Base-by-base conservation (phyloP, 2,329 filamentous ascomycete genomes). In the Scolecobasidium constrictum region DNA sequence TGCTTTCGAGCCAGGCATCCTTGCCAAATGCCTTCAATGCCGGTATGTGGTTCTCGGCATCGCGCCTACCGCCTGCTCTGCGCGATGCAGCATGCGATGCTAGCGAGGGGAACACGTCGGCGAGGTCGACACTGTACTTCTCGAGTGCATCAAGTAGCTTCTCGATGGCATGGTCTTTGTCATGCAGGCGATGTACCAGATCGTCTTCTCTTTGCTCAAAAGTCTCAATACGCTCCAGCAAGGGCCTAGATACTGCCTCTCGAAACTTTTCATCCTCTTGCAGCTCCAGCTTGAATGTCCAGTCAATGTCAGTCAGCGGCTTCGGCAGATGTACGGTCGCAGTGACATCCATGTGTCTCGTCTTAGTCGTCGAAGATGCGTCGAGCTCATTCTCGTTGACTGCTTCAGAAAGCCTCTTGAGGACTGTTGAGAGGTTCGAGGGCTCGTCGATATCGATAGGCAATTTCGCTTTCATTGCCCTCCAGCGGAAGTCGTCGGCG, bases 101-200 rank as follows among this genome's bases (percentile, higher is more conserved):
- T 4, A 42, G 23, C 9, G 40, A 16, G 7, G 40, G 40, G 18
- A 42, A 42, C 15, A 42, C 22, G 15, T 20, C 34, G 16, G 40
- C 18, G 5, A 42, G 18, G 33, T 42, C 40, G 3, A 37, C 34
- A 17, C 36, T 42, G 40, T 23, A 21, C 22, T 42, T 42, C n/a
- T 35, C 40, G 6, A 42, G 15, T 4, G 31, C 20, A 26, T 42
- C 33, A 19, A 42, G 13, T 12, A 42, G 34, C 21, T 36, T 35
- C 15, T 42, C 40, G 21, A 42, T 34, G n/a, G 34, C 20, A 23
- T 42, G 40, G 34, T 42, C 40, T 36, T 42, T 42, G 31, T 42
- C 40, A 20, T 42, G 18, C n/a, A 42, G 18, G 11, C 33, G 40
- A 17, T 42, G 40, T 5, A 42, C 36, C 31, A 42, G 34, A 9